These are phyloP conservation scores for Pittosporum tobira DNA, from an alignment of 129 eudicot genomes.

Conservation along the genomic window DNA sequence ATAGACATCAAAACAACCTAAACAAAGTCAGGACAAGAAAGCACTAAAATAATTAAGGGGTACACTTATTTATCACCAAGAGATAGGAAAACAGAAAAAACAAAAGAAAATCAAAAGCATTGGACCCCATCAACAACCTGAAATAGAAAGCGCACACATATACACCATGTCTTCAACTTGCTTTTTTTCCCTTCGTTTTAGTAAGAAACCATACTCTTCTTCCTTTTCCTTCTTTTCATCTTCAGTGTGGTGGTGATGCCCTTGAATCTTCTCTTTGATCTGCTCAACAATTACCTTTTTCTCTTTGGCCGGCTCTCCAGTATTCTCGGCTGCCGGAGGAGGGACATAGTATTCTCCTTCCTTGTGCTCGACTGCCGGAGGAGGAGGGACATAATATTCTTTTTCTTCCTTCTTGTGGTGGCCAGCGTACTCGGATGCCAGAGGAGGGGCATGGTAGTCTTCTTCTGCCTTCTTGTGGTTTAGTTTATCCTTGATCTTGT, in stretches of 20 bases:
- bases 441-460: neutral
- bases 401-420: no score
- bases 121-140: no score
- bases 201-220: neutral
- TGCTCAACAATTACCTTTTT: neutral
- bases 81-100: no score
- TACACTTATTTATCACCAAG: no score
- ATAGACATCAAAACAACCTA: neutral
- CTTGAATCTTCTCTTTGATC: slow-evolving; percentile 1
- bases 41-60: neutral
- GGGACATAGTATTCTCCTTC: neutral
- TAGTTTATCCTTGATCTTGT: neutral
- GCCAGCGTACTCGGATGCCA: neutral
- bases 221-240: neutral
- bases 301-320: neutral
- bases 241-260: neutral
- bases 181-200: no score
- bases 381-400: neutral
- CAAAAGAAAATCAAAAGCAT: neutral
- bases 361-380: neutral
- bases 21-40: neutral
- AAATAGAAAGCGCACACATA: no score
- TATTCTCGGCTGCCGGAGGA: no score
- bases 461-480: no score
- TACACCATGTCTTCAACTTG: no score